Percentiles rank a stretch among this genome's conserved stretches.
Evolutionary conservation across 116 monocot species (phyloP).

Genomic region (Posidonia oceanica): DNA sequence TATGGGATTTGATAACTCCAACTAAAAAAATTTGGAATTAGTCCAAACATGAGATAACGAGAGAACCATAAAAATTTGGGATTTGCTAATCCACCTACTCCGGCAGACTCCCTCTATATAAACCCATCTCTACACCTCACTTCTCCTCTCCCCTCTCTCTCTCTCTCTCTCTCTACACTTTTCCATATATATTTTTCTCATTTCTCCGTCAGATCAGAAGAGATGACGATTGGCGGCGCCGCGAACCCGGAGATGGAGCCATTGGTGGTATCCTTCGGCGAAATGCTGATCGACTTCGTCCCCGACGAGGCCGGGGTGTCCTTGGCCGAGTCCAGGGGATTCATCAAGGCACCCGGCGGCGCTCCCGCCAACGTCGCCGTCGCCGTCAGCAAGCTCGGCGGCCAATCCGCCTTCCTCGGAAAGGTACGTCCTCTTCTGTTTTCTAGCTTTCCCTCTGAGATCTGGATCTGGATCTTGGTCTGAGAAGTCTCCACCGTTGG

Average conservation of each 20-base stretch:
- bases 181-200: too few species aligned
- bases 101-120: too few species aligned
- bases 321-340: conserved; percentile 55
- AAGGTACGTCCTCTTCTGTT: conserved; percentile 21
- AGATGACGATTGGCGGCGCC: conserved; percentile 9
- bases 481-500: too few species aligned
- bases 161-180: too few species aligned
- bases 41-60: too few species aligned
- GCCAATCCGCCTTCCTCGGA: conserved; percentile 60
- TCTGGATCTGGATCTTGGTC: neutral
- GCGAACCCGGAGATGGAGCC: neutral
- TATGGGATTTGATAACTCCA: too few species aligned
- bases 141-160: too few species aligned
- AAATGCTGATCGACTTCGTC: conserved; percentile 83
- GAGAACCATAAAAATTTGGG: too few species aligned
- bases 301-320: conserved; percentile 60
- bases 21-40: too few species aligned
- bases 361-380: conserved; percentile 77
- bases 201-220: neutral
- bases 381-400: conserved; percentile 60
- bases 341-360: conserved; percentile 65
- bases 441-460: neutral
- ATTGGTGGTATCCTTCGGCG: conserved; percentile 43
- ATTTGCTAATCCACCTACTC: too few species aligned
- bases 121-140: too few species aligned